Percentiles rank a stretch among this genome's conserved stretches.
These are phyloP conservation scores for Nothomitra cinnamomea DNA, from an alignment of 2,329 filamentous ascomycete species.

Conservation along the genomic window DNA sequence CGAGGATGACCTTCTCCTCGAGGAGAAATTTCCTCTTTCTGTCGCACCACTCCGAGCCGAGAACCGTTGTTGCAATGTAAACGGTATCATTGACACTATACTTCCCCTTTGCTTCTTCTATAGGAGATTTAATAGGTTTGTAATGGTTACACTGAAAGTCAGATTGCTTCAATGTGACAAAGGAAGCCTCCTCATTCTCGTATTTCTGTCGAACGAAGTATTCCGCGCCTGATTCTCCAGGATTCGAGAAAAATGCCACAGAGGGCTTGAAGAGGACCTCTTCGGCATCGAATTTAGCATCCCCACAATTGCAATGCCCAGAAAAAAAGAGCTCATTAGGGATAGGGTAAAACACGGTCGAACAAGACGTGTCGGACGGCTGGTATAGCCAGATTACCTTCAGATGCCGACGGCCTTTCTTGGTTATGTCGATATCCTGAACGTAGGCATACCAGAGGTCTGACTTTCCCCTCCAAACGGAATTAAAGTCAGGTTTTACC, in stretches of 20 bases:
- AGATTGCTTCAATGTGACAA: constrained; percentile 36
- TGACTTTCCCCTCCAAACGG: constrained; percentile 37
- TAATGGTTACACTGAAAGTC: constrained; percentile 38
- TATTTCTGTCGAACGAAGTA: constrained; percentile 61
- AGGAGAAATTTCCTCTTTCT: constrained; percentile 29
- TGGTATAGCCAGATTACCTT: constrained; percentile 60
- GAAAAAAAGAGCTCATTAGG: constrained; percentile 60
- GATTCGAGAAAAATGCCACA: constrained; percentile 39
- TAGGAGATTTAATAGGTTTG: constrained; percentile 5
- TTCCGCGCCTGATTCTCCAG: constrained; percentile 27
- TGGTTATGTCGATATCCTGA: constrained; percentile 31
- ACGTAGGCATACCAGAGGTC: constrained; percentile 56
- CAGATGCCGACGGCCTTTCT: constrained; percentile 29
- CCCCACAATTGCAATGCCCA: constrained; percentile 54
- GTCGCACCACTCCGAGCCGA: constrained; percentile 12
- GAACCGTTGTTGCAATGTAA: too few relatives aligned
- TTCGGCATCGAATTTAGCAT: constrained; percentile 31
- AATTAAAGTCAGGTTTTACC: constrained; percentile 28
- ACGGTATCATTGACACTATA: constrained; percentile 43
- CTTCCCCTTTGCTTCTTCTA: not conserved
- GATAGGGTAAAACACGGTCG: constrained; percentile 49
- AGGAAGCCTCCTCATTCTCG: constrained; percentile 39
- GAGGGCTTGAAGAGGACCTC: constrained; percentile 40
- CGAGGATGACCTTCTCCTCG: constrained; percentile 25
- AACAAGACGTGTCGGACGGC: constrained; percentile 53